Conservation (phyloP, 805 yeast genomes). For the Candida tammaniensis region DNA sequence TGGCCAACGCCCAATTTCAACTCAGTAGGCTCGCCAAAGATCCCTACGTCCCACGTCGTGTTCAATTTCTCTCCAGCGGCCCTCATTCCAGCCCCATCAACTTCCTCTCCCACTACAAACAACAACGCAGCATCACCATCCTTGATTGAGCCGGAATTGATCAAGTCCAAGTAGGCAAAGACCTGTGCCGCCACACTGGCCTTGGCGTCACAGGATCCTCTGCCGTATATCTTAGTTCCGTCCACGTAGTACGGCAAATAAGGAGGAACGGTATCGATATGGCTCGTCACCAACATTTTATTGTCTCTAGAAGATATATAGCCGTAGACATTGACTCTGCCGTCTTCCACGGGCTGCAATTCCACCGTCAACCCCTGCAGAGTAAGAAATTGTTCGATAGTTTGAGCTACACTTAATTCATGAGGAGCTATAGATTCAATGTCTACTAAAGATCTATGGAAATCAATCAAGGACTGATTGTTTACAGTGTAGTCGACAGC, state of each 20-base stretch:
- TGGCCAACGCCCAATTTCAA: constrained; percentile 67
- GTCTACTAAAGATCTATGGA: constrained; percentile 26
- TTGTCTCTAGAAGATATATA: constrained; percentile 50
- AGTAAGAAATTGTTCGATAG: constrained; percentile 36
- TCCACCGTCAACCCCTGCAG: constrained; percentile 53
- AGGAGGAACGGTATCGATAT: constrained; percentile 74
- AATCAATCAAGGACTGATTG: constrained; percentile 15
- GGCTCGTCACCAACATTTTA: constrained; percentile 55
- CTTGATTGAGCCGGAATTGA: constrained; percentile 30
- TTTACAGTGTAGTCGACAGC: constrained; percentile 4
- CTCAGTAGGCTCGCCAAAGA: constrained; percentile 79
- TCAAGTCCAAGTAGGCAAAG: constrained; percentile 49
- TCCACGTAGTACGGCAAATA: constrained; percentile 48
- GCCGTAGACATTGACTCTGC: constrained; percentile 54
- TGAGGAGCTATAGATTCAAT: constrained; percentile 22
- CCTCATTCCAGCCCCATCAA: constrained; percentile 63
- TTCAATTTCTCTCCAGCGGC: constrained; percentile 38
- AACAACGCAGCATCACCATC: constrained; percentile 59
- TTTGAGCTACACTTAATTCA: constrained; percentile 35
- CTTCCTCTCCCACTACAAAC: constrained; percentile 71
- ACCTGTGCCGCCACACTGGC: constrained; percentile 66
- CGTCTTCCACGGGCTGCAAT: constrained; percentile 26
- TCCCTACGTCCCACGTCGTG: constrained; percentile 54
- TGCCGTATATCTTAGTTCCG: constrained; percentile 54
- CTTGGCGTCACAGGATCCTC: constrained; percentile 74